phyloP scores from a whole-genome alignment of 1,139 yeast species.

The Suhomyces atakaporum region DNA sequence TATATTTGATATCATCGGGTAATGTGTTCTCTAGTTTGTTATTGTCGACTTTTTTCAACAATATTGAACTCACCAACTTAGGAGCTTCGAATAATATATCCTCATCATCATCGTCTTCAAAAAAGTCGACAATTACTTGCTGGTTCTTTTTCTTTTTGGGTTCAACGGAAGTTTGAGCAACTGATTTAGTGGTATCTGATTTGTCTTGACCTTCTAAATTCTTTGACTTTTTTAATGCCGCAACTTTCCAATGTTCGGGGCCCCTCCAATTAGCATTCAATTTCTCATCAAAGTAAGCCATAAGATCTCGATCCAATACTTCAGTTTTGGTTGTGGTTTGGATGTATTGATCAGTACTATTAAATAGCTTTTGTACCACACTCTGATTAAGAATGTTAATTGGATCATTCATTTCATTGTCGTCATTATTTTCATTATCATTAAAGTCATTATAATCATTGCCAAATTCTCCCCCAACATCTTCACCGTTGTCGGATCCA shows the following conservation, averaged over 20 bases:
- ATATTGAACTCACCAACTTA: slow-evolving; percentile 30
- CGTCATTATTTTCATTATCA: slow-evolving; percentile 22
- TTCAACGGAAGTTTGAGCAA: slow-evolving; percentile 9
- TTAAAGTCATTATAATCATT: slow-evolving; percentile 19
- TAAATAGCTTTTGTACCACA: slow-evolving; percentile 26
- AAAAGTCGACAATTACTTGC: slow-evolving; percentile 50
- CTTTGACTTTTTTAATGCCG: slow-evolving; percentile 48
- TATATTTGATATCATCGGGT: slow-evolving; percentile 76
- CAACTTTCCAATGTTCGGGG: slow-evolving; percentile 91
- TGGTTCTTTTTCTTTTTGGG: slow-evolving; percentile 35
- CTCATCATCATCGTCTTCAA: slow-evolving; percentile 41
- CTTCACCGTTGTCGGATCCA: slow-evolving; percentile 20
- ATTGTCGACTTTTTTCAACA: slow-evolving; percentile 29
- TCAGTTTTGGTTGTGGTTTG: slow-evolving; percentile 23
- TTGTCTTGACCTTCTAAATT: slow-evolving; percentile 11
- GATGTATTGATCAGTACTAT: slow-evolving; percentile 23
- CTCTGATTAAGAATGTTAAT: slow-evolving; percentile 25
- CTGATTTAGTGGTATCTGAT: background rate
- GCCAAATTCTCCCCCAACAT: slow-evolving; percentile 17
- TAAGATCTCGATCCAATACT: slow-evolving; percentile 64
- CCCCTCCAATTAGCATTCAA: slow-evolving; percentile 82
- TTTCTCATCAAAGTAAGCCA: slow-evolving; percentile 77
- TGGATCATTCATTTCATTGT: slow-evolving; percentile 20
- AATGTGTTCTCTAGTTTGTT: slow-evolving; percentile 45
- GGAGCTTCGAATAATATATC: slow-evolving; percentile 55